These are phyloP conservation scores for Nannochloris sp. DNA, from an alignment of 139 green algal genomes.

Conservation along the genomic window DNA sequence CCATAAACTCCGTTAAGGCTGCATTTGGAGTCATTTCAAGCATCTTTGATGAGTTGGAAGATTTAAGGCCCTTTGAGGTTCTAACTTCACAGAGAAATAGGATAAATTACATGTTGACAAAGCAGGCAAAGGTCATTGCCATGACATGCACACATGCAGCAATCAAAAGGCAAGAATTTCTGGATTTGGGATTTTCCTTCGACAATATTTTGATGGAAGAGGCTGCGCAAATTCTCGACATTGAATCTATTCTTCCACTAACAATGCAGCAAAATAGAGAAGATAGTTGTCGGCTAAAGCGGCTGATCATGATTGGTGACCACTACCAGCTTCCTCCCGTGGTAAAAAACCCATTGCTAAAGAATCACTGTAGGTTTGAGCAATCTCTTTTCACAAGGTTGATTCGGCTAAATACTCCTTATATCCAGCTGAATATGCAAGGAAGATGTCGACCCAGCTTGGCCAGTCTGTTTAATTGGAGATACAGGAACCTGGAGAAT, in stretches of 20 bases:
- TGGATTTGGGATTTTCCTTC: constrained; percentile 90
- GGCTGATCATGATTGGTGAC: constrained; percentile 89
- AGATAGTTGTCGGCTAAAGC: constrained; percentile 59
- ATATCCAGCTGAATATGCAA: constrained; percentile 90
- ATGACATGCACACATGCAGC: constrained; percentile 99
- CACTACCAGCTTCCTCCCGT: constrained; percentile 98
- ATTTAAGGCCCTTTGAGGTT: constrained; percentile 95
- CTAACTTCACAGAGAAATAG: constrained; percentile 58
- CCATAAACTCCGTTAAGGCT: constrained; percentile 36
- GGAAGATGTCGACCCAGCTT: constrained; percentile 78
- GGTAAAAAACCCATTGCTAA: constrained; percentile 94
- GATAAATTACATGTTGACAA: constrained; percentile 93
- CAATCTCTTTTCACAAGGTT: constrained; percentile 95
- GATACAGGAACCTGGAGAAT: constrained; percentile 82
- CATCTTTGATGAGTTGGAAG: constrained; percentile 94
- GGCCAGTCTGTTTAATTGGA: constrained; percentile 93
- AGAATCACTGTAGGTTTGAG: constrained; percentile 86
- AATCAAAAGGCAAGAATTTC: constrained; percentile 89
- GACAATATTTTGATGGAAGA: constrained; percentile 99
- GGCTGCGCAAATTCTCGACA: constrained; percentile 92
- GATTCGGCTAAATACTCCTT: constrained; percentile 86
- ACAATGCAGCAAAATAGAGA: constrained; percentile 57
- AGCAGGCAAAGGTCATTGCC: constrained; percentile 96
- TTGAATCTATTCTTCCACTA: constrained; percentile 99
- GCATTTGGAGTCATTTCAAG: constrained; percentile 83